Conservation (phyloP, 1,284 basidiomycete genomes). For the Leccinum solheimii region DNA sequence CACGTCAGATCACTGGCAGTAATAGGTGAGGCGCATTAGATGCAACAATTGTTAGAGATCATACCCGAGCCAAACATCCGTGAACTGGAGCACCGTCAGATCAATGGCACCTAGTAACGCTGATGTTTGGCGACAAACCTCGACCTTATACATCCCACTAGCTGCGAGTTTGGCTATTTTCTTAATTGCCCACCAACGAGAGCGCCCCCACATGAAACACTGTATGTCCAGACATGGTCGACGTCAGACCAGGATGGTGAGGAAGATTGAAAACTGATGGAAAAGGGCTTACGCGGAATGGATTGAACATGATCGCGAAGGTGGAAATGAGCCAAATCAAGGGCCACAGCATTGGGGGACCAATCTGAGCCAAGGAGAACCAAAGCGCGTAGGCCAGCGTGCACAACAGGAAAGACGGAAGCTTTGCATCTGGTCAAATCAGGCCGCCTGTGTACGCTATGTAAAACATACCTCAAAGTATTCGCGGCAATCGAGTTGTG, state of each 20-base stretch:
- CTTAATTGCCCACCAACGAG: slow-evolving; percentile 80
- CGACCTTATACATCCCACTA: slow-evolving; percentile 74
- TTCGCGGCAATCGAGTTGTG: slow-evolving; percentile 75
- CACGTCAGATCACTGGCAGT: slow-evolving; percentile 76
- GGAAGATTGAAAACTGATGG: not conserved
- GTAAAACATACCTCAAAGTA: slow-evolving; percentile 69
- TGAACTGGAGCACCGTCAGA: slow-evolving; percentile 47
- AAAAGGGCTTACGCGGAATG: slow-evolving; percentile 62
- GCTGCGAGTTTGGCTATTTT: slow-evolving; percentile 62
- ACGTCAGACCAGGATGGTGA: not conserved
- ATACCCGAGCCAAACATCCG: slow-evolving; percentile 83
- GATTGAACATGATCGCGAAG: slow-evolving; percentile 68
- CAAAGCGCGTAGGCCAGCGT: slow-evolving; percentile 82
- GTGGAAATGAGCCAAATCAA: slow-evolving; percentile 79
- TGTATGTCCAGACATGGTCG: not conserved
- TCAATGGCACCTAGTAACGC: not conserved
- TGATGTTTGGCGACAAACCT: slow-evolving; percentile 48
- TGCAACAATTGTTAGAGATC: slow-evolving; percentile 26
- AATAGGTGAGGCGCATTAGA: slow-evolving; percentile 15
- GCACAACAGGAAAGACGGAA: slow-evolving; percentile 78
- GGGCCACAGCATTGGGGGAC: slow-evolving; percentile 68
- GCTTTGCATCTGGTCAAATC: slow-evolving; percentile 41
- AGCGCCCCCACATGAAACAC: slow-evolving; percentile 26
- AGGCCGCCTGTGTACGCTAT: not conserved
- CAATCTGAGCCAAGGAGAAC: slow-evolving; percentile 75